Base-by-base conservation (phyloP, 2,329 filamentous ascomycete species). In the Fusarium sp. region DNA sequence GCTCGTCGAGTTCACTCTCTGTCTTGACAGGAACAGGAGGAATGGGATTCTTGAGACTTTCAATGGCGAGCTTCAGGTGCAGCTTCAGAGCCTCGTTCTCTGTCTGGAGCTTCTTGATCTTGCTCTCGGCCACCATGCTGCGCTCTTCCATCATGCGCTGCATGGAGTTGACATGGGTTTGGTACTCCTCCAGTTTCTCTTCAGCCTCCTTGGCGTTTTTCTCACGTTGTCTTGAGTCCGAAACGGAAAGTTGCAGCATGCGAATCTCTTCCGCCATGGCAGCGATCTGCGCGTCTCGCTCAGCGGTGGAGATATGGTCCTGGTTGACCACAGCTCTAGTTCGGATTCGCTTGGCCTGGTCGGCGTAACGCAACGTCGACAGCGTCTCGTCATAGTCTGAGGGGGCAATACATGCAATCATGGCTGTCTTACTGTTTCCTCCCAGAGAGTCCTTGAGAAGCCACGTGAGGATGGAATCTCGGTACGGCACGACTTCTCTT, bases 181-280 rank as follows among this genome's bases (percentile, higher is more conserved):
- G 96, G 81, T 98, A 99, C 79, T 97, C 94, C 75, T 98, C 96
- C 25, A 99, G 84, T 73, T 91, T 91, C 79, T 96, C 93, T 69
- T 94, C 93, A 70, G 93, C 90, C 40, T 91, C 86, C 74, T 91
- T 89, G 59, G 90, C 91, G 74, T 94, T 93, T 78, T 93, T 91
- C 80, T 96, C 93, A 55, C 86, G 88, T 73, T 85, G 88, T 68
- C 85, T 83, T 53, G 84, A 88, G 76, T 93, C 88, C 12, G 87
- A 88, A 25, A 92, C 88, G 11, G 84, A 93, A 67, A 97, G 86
- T 79, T 98, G 95, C 54, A 99, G 85, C 29, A 86, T 82, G 22
- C 94, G 93, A 72, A 99, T 99, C 72, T 97, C 96, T 77, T 97
- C 95, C 12, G 94, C 91, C 96, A 99, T 98, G 76, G 94, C 92